A percentile compares a stretch with the other conserved stretches of the same genome.
Evolutionary conservation across 2,329 filamentous ascomycete species (phyloP).

Genomic region (Thyridium curvatum): DNA sequence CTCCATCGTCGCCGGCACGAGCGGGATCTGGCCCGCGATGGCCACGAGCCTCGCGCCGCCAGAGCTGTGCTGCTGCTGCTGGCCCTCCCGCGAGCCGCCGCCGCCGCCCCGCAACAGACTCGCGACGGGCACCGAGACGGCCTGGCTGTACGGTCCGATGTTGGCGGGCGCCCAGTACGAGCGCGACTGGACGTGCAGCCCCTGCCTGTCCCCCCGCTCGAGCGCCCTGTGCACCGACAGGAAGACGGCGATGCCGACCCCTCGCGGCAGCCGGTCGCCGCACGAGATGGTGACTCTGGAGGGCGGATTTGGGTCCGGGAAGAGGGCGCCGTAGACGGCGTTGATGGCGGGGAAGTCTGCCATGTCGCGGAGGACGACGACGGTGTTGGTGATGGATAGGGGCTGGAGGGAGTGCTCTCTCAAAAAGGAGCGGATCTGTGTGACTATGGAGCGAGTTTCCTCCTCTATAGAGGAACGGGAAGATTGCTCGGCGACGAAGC

Average conservation of each 20-base stretch:
- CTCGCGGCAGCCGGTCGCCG: constrained; percentile 56
- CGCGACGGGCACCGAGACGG: constrained; percentile 47
- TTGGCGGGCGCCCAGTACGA: constrained; percentile 98
- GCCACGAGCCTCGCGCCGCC: constrained; percentile 40
- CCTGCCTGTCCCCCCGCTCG: constrained; percentile 35
- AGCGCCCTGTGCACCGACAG: constrained; percentile 7
- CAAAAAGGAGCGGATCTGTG: constrained; percentile 35
- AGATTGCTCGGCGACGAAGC: constrained; percentile 13
- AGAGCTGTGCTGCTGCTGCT: not conserved
- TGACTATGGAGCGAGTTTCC: constrained; percentile 42
- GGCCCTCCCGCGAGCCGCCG: not conserved
- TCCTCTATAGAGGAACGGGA: constrained; percentile 28
- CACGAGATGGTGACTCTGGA: constrained; percentile 78
- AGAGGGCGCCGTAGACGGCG: constrained; percentile 66
- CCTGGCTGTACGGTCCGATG: constrained; percentile 95
- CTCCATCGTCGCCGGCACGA: constrained; percentile 74
- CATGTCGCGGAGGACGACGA: constrained; percentile 74
- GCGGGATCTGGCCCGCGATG: constrained; percentile 86
- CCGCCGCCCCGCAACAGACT: constrained; percentile 8
- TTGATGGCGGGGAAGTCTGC: constrained; percentile 72
- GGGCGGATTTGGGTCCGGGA: constrained; percentile 71
- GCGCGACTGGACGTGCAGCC: constrained; percentile 83
- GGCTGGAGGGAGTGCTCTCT: constrained; percentile 24
- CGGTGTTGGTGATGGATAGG: constrained; percentile 44
- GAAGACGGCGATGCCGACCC: constrained; percentile 53